These are phyloP conservation scores for Trichoderma lentiforme DNA, from an alignment of 2,329 filamentous ascomycete genomes.

Conservation along the genomic window DNA sequence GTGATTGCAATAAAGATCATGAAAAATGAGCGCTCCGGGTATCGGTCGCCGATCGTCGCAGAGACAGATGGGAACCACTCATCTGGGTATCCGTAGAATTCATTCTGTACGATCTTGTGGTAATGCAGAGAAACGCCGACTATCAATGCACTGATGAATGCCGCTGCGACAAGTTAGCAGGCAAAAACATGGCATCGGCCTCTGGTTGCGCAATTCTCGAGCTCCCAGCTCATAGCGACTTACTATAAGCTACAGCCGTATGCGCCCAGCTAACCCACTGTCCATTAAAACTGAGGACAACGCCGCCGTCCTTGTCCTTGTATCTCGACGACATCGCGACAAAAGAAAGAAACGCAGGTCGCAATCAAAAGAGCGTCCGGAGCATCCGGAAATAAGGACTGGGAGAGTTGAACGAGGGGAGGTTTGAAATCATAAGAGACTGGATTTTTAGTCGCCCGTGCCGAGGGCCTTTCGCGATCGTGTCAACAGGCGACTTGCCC, in stretches of 20 bases:
- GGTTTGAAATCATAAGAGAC: constrained; percentile 14
- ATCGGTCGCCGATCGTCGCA: constrained; percentile 93
- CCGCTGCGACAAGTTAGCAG: constrained; percentile 48
- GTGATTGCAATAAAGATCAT: constrained; percentile 97
- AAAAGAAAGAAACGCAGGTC: constrained; percentile 19
- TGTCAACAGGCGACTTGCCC: constrained; percentile 17
- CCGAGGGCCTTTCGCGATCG: constrained; percentile 22
- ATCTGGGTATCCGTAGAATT: constrained; percentile 88
- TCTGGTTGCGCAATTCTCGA: constrained; percentile 9
- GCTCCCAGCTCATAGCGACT: constrained; percentile 28
- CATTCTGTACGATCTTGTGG: constrained; percentile 95
- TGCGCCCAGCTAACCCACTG: constrained; percentile 90
- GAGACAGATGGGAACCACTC: constrained; percentile 98
- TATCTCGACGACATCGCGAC: constrained; percentile 44
- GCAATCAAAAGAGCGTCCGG: constrained; percentile 31
- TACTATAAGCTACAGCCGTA: constrained; percentile 78
- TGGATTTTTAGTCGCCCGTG: constrained; percentile 19
- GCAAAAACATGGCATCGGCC: constrained; percentile 20
- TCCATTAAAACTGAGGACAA: constrained; percentile 68
- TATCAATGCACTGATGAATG: constrained; percentile 81
- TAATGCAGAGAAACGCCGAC: constrained; percentile 83
- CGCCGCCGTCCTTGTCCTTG: constrained; percentile 63
- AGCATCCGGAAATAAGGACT: constrained; percentile 27
- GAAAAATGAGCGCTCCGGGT: constrained; percentile 94
- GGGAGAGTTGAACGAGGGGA: constrained; percentile 11